Conservation (phyloP, 2,329 filamentous ascomycete genomes). For the Epichloe festucae region DNA sequence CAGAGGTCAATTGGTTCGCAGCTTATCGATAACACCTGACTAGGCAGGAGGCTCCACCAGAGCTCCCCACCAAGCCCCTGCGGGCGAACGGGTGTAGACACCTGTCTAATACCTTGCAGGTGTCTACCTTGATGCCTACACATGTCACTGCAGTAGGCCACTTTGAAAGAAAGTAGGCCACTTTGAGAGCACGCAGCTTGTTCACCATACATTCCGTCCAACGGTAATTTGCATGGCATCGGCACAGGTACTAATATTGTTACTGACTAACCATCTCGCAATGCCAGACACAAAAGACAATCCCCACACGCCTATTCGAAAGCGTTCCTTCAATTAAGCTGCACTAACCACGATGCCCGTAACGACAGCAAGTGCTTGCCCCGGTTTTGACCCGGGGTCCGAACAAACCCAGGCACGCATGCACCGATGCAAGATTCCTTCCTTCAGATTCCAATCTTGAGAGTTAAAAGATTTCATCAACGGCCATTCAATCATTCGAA, state of each 20-base stretch:
- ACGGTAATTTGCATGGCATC: too few species aligned
- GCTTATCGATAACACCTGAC: constrained; percentile 11
- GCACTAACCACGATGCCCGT: neutral
- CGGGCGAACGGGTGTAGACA: too few species aligned
- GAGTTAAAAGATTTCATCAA: neutral
- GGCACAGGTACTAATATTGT: too few species aligned
- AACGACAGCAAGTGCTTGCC: neutral
- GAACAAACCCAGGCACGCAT: neutral
- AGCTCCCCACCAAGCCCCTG: too few species aligned
- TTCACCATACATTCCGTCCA: too few species aligned
- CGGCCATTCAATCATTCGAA: neutral
- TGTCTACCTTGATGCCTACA: too few species aligned
- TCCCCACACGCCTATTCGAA: neutral
- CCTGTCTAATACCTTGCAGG: too few species aligned
- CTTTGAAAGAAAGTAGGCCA: too few species aligned
- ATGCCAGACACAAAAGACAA: neutral
- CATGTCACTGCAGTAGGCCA: too few species aligned
- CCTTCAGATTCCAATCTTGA: neutral
- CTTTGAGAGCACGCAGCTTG: too few species aligned
- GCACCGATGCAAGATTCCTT: neutral
- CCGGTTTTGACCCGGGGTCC: neutral
- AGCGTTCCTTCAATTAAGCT: neutral
- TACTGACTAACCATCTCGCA: neutral
- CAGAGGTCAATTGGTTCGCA: neutral
- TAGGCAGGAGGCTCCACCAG: too few species aligned